phyloP scores from a whole-genome alignment of 805 yeast genomes.

The Wickerhamiella galacta region DNA sequence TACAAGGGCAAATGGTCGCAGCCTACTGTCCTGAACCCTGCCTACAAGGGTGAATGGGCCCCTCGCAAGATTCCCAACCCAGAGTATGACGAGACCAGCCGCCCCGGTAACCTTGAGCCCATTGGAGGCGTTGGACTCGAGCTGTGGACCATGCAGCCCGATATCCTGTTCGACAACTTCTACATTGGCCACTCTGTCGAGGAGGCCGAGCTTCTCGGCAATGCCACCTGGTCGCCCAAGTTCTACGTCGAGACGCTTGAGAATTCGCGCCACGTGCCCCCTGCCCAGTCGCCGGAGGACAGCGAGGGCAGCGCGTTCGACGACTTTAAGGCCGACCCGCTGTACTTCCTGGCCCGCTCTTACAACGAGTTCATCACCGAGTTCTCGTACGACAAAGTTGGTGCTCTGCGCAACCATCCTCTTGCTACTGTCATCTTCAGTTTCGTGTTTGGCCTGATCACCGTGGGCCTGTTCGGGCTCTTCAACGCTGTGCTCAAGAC shows the following conservation, averaged over 20 bases:
- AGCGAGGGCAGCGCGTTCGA: conserved; percentile 11
- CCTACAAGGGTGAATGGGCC: conserved; percentile 62
- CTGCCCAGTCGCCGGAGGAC: too few species aligned
- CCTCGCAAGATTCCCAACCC: conserved; percentile 59
- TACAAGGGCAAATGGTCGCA: conserved; percentile 68
- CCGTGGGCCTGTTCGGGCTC: conserved; percentile 17
- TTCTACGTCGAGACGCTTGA: conserved; percentile 19
- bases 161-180: conserved; percentile 64
- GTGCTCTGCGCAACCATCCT: conserved; percentile 23
- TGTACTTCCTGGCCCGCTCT: conserved; percentile 17
- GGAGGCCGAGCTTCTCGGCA: conserved; percentile 77
- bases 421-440: conserved; percentile 19
- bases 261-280: conserved; percentile 9
- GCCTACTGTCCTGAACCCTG: conserved; percentile 55
- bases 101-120: conserved; percentile 44
- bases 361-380: conserved; percentile 17
- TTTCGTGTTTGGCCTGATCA: conserved; percentile 12
- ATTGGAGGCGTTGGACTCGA: conserved; percentile 79
- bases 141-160: conserved; percentile 69
- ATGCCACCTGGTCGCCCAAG: conserved; percentile 42
- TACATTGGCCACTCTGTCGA: conserved; percentile 70
- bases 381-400: conserved; percentile 19
- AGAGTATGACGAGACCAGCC: conserved; percentile 38
- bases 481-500: conserved; percentile 11
- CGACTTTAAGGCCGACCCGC: conserved; percentile 21